Percentiles rank a stretch among this genome's conserved stretches.
Conservation (phyloP, 306 rosid species). For the Acacia crassicarpa region DNA sequence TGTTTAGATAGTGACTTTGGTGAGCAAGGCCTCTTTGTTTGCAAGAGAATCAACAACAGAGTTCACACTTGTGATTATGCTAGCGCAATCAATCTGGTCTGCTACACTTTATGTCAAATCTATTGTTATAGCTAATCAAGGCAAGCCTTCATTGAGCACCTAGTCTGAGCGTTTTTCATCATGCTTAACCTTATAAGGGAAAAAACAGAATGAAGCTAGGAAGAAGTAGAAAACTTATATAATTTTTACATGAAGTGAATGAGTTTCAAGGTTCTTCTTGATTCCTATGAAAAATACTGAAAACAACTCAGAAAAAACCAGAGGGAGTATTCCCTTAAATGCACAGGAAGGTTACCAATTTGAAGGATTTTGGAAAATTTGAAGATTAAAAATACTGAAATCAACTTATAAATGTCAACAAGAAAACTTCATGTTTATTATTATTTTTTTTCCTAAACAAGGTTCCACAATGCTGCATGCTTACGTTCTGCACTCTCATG, state of each 20-base stretch:
- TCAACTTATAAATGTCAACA: neutral
- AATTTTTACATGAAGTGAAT: neutral
- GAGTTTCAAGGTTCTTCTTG: neutral
- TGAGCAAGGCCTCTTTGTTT: no score
- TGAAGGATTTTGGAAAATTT: neutral
- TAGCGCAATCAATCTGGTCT: no score
- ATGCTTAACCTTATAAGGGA: neutral
- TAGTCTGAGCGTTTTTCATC: neutral
- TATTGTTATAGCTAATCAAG: neutral
- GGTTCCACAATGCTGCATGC: no score
- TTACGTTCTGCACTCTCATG: no score
- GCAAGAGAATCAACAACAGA: no score
- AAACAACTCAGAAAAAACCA: neutral
- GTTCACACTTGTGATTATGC: neutral
- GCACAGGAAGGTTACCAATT: neutral
- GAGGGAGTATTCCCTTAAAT: neutral
- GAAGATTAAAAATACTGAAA: neutral
- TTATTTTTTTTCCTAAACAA: no score
- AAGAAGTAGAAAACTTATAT: no score
- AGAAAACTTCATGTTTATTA: neutral
- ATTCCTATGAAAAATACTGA: neutral
- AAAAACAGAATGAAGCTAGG: no score
- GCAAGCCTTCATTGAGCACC: neutral
- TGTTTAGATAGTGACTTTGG: no score
- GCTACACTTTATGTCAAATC: neutral